These are phyloP conservation scores for Eucalyptus sp. DNA, from an alignment of 345 rosid genomes.

Conservation along the genomic window DNA sequence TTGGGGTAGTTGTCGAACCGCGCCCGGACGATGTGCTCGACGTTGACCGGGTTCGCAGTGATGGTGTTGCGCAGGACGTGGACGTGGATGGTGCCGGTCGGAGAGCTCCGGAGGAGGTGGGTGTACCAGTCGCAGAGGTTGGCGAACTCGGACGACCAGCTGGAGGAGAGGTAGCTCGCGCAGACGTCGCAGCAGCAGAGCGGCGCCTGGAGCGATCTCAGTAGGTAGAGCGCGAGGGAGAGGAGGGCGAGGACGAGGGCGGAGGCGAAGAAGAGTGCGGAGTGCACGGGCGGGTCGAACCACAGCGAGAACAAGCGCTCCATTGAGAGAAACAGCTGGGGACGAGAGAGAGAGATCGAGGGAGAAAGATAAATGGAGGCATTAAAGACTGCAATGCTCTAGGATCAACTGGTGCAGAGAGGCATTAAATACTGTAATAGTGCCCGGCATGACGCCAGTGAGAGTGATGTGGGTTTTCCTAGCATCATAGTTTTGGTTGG, in stretches of 20 bases:
- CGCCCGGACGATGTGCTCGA: slow-evolving; percentile 53
- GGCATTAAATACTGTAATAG: background rate
- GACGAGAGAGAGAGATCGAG: background rate
- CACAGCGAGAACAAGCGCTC: background rate
- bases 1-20: slow-evolving; percentile 59
- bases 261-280: slow-evolving; percentile 13
- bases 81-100: slow-evolving; percentile 23
- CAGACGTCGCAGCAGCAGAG: slow-evolving; percentile 27
- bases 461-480: background rate
- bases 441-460: background rate
- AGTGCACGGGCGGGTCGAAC: background rate
- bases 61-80: slow-evolving; percentile 35
- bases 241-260: slow-evolving; percentile 7
- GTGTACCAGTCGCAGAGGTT: slow-evolving; percentile 40
- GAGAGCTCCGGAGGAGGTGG: slow-evolving; percentile 25
- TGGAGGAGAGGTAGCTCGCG: slow-evolving; percentile 5
- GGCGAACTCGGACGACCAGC: slow-evolving; percentile 22
- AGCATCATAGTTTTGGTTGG: no score
- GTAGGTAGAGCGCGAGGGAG: slow-evolving; percentile 6
- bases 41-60: slow-evolving; percentile 46
- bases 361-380: background rate
- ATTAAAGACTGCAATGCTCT: background rate
- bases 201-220: slow-evolving; percentile 8
- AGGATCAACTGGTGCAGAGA: background rate
- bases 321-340: background rate